Conservation (phyloP, 2,329 filamentous ascomycete genomes). For the Penicillium aurantiogriseum region DNA sequence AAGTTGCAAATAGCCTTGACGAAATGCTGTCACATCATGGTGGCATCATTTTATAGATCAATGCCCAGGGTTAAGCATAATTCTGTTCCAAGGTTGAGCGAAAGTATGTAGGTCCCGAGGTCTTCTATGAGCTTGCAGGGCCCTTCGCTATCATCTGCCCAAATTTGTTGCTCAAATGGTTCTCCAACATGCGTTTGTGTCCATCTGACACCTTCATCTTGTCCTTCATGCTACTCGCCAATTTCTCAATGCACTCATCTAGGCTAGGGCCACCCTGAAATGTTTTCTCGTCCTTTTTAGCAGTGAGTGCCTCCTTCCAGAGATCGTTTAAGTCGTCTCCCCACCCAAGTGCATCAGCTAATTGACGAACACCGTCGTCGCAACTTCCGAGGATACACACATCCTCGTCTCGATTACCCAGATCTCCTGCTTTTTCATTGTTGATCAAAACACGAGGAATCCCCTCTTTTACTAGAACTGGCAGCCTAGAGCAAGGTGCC, state of each 20-base stretch:
- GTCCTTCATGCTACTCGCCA: slow-evolving; percentile 51
- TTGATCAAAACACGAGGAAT: slow-evolving; percentile 78
- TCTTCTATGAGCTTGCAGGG: not conserved
- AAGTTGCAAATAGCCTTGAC: not conserved
- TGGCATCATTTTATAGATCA: slow-evolving; percentile 9
- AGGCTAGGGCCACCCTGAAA: slow-evolving; percentile 45
- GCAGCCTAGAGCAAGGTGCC: slow-evolving; percentile 75
- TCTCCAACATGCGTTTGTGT: slow-evolving; percentile 37
- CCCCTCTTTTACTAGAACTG: slow-evolving; percentile 55
- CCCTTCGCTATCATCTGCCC: slow-evolving; percentile 10
- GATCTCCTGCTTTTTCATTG: slow-evolving; percentile 68
- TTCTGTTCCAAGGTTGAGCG: not conserved
- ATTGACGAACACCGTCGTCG: slow-evolving; percentile 67
- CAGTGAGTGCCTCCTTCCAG: slow-evolving; percentile 64
- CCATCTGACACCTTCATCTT: slow-evolving; percentile 44
- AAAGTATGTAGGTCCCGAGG: not conserved
- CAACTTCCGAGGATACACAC: slow-evolving; percentile 73
- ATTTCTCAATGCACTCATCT: slow-evolving; percentile 51
- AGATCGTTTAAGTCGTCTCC: slow-evolving; percentile 68
- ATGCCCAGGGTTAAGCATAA: not conserved
- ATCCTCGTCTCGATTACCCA: slow-evolving; percentile 73
- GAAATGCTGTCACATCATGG: slow-evolving; percentile 10
- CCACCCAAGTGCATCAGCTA: slow-evolving; percentile 78
- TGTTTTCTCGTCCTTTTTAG: slow-evolving; percentile 50
- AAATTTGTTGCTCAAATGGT: slow-evolving; percentile 27